Conservation (phyloP, 1,284 basidiomycete species). For the Pholiota adiposa region DNA sequence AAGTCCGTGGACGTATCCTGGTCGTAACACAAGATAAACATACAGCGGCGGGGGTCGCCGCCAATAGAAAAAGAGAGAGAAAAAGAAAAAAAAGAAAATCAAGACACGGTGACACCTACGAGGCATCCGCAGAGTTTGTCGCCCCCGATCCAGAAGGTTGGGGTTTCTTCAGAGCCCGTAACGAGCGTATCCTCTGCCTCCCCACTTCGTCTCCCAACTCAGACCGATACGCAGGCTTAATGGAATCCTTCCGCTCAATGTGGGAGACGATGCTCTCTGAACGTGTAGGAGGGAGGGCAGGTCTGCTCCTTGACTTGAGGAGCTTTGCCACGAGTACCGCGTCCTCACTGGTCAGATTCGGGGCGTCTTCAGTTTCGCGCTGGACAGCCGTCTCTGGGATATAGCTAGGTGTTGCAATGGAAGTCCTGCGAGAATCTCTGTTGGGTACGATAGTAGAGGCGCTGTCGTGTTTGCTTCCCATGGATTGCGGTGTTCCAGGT, state of each 20-base stretch:
- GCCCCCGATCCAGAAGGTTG: background rate
- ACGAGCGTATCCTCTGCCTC: background rate
- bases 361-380: background rate
- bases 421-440: background rate
- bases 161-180: conserved; percentile 1
- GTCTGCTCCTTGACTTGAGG: conserved; percentile 24
- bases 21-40: background rate
- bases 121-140: background rate
- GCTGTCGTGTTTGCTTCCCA: conserved; percentile 2
- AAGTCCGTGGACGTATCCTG: background rate
- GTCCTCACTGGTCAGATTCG: background rate
- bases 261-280: conserved; percentile 23
- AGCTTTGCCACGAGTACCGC: conserved; percentile 24
- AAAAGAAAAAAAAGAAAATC: background rate
- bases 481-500: conserved; percentile 7
- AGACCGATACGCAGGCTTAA: conserved; percentile 17
- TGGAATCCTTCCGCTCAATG: conserved; percentile 32
- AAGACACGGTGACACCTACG: background rate
- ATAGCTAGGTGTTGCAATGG: background rate
- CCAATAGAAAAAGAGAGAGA: background rate
- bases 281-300: conserved; percentile 10
- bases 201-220: conserved; percentile 1
- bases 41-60: background rate
- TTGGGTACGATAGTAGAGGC: background rate
- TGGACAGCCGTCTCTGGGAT: background rate